Base-by-base conservation (phyloP, 2,329 filamentous ascomycete species). In the Aspergillus floridensis region DNA sequence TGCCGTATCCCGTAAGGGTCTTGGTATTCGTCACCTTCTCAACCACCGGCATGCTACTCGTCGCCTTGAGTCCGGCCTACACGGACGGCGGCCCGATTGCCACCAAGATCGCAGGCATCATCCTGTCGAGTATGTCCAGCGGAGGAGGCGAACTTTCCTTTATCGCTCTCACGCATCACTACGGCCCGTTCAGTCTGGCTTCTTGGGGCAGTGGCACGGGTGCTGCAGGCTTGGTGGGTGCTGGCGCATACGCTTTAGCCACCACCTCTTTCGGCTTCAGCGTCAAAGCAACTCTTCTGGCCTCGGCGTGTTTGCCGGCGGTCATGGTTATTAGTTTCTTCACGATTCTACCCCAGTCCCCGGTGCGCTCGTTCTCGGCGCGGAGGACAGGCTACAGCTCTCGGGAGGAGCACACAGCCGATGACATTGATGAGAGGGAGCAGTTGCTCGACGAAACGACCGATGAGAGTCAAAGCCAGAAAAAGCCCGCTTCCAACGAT, bases 171-270 rank as follows among this genome's bases (percentile, higher is more conserved):
- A 96, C 93, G 14, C 93, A 98, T 73, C 97, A 90, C 78, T 98
- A 98, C 70, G 95, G 93, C 0, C 88, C 86, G 8, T 88, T 91
- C 75, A 92, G 91, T 67, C 82, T 98, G 19, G 93, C 93, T 0
- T 88, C 91, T 38, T 99, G 95, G 95, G 90, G 92, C 0, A 93
- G 90, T 64, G 93, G 93, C 0, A 97, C 93, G 0, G 93, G 93
- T 1, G 93, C 90, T 0, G 93, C 93, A 0, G 93, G 93, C 0
- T 75, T 99, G 59, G 82, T 93, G 0, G 95, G 95, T 5, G 92
- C 93, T 0, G 92, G 92, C 0, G 82, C 93, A 14, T 99, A 98
- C 76, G 91, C 96, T 7, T 71, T 93, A 51, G 83, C 95, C 59
- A 98, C 93, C 1, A 93, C 90, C 32, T 90, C 88, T 70, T 80